These are phyloP conservation scores for Ogataea neopini DNA, from an alignment of 805 yeast genomes.

Conservation along the genomic window DNA sequence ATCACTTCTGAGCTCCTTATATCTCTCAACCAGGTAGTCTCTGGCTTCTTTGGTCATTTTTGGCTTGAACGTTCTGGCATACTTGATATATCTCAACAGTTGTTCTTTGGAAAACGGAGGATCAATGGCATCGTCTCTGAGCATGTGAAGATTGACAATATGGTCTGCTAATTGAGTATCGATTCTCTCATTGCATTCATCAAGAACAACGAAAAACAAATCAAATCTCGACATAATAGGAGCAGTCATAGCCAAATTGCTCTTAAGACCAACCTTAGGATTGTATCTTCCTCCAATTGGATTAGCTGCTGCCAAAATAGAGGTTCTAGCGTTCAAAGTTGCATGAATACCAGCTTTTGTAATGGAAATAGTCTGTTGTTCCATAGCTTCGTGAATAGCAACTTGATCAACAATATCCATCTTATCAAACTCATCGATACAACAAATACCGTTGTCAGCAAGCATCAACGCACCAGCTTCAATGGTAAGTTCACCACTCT, in stretches of 20 bases:
- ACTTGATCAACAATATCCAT: constrained; percentile 96
- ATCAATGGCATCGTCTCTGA: constrained; percentile 82
- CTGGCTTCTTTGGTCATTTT: constrained; percentile 80
- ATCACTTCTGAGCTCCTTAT: constrained; percentile 82
- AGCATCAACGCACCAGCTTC: constrained; percentile 99
- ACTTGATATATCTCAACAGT: constrained; percentile 81
- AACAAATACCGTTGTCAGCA: constrained; percentile 98
- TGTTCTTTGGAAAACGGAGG: constrained; percentile 91
- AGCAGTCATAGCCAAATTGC: constrained; percentile 93
- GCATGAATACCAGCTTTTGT: constrained; percentile 99
- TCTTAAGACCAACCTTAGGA: constrained; percentile 76
- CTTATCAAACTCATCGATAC: constrained; percentile 97
- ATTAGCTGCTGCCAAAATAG: constrained; percentile 97
- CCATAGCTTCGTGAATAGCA: constrained; percentile 99
- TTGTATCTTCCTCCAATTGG: constrained; percentile 97
- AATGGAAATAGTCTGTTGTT: constrained; percentile 97
- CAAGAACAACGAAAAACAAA: constrained; percentile 88
- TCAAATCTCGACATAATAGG: constrained; percentile 99
- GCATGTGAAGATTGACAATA: constrained; percentile 90
- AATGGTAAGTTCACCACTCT: constrained; percentile 93
- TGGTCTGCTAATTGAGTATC: constrained; percentile 91
- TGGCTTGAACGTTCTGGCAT: constrained; percentile 93
- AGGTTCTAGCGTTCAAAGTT: constrained; percentile 93
- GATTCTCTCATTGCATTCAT: constrained; percentile 88
- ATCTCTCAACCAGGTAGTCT: constrained; percentile 69